phyloP scores from a whole-genome alignment of 345 rosid species.

The Litchi chinensis region DNA sequence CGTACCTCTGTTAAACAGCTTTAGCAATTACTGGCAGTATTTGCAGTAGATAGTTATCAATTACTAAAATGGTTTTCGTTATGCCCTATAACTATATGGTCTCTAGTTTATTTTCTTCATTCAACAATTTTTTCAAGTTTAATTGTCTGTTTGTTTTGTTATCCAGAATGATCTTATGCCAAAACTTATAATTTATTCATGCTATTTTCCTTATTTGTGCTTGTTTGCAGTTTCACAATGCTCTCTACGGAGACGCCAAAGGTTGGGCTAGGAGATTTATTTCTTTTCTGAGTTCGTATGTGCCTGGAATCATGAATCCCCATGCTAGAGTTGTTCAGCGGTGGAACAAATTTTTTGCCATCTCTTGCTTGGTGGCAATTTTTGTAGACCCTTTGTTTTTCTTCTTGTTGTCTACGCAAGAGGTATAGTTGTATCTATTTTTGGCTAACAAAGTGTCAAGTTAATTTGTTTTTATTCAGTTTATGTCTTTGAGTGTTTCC shows the following conservation, averaged over 20 bases:
- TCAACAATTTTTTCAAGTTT: not conserved
- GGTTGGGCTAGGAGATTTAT: constrained; percentile 70
- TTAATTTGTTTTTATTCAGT: not conserved
- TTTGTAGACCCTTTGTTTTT: constrained; percentile 84
- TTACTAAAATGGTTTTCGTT: not conserved
- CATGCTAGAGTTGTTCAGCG: constrained; percentile 59
- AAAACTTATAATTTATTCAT: constrained; percentile 6
- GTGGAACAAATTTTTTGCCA: constrained; percentile 73
- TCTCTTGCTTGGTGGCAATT: constrained; percentile 74
- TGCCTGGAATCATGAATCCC: constrained; percentile 84
- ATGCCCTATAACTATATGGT: not conserved
- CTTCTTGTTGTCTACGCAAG: constrained; percentile 53
- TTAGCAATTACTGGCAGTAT: not conserved
- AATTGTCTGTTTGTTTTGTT: not conserved
- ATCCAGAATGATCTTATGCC: not conserved
- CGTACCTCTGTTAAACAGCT: not conserved
- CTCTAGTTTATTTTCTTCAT: not conserved
- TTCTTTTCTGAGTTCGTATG: constrained; percentile 34
- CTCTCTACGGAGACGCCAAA: constrained; percentile 77
- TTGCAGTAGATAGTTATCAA: not conserved
- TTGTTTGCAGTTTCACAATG: constrained; percentile 59
- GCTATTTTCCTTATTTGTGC: not conserved
- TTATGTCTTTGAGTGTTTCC: not conserved
- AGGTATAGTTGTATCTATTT: constrained; percentile 43
- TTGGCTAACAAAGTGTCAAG: not conserved